These are phyloP conservation scores for Gastrolobium villosum DNA, from an alignment of 306 rosid species.

Conservation along the genomic window DNA sequence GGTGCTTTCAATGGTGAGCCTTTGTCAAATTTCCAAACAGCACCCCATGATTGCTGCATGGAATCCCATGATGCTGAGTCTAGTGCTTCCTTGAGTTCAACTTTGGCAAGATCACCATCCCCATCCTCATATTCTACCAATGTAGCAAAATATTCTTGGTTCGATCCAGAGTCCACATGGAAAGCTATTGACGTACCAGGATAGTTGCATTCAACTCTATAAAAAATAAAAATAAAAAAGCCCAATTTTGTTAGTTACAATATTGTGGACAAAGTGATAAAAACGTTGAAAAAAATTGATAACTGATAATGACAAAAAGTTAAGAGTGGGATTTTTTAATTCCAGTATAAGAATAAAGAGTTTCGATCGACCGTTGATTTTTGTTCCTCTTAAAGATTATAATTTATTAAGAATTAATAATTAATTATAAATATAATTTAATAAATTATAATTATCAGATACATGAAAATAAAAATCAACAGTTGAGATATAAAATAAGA, in stretches of 20 bases:
- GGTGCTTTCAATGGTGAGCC: slow-evolving; percentile 63
- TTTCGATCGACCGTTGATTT: too few species aligned
- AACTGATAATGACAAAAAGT: neutral
- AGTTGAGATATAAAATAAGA: too few species aligned
- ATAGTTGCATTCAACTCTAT: slow-evolving; percentile 69
- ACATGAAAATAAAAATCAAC: too few species aligned
- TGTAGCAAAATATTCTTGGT: slow-evolving; percentile 63
- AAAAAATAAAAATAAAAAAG: neutral
- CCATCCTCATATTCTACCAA: slow-evolving; percentile 69
- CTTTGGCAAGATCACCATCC: slow-evolving; percentile 61
- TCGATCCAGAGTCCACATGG: slow-evolving; percentile 69
- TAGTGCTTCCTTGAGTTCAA: slow-evolving; percentile 65
- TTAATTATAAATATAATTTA: too few species aligned
- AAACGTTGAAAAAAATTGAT: neutral
- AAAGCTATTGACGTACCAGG: slow-evolving; percentile 60
- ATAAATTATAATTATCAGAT: too few species aligned
- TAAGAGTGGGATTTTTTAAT: too few species aligned
- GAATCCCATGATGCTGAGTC: slow-evolving; percentile 61
- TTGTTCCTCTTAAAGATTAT: too few species aligned
- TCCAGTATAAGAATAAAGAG: too few species aligned
- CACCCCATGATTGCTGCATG: slow-evolving; percentile 82
- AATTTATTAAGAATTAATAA: too few species aligned
- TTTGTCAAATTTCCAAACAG: slow-evolving; percentile 68
- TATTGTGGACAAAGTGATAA: neutral
- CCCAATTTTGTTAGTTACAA: slow-evolving; percentile 3